phyloP scores from a whole-genome alignment of 192 early-diverging fungal genomes.

The Linnemannia exigua region DNA sequence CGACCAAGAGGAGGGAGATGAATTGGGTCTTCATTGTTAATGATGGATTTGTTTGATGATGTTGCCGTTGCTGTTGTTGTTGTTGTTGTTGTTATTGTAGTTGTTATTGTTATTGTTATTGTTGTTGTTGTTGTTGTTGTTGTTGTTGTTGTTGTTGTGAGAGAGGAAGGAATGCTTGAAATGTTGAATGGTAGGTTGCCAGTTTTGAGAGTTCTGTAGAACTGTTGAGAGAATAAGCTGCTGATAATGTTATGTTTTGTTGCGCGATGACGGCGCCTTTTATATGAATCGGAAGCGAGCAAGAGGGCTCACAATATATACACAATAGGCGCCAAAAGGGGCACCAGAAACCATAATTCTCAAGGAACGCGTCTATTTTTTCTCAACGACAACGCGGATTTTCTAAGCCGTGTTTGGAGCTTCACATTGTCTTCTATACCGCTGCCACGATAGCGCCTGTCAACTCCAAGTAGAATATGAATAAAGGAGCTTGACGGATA shows the following conservation, averaged over 20 bases:
- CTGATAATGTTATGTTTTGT: neutral
- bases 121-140: too few species aligned
- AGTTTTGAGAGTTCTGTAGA: neutral
- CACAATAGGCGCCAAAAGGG: neutral
- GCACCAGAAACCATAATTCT: neutral
- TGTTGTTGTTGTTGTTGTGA: neutral
- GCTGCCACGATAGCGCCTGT: neutral
- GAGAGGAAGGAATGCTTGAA: neutral
- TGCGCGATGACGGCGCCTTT: neutral
- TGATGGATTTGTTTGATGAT: neutral
- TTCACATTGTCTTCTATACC: neutral
- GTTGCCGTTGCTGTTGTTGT: too few species aligned
- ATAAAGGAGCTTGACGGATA: neutral
- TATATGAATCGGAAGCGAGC: neutral
- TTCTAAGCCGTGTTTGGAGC: neutral
- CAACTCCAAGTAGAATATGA: neutral
- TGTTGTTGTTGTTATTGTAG: too few species aligned
- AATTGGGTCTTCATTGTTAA: constrained; percentile 29
- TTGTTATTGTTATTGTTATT: too few species aligned
- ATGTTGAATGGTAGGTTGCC: neutral
- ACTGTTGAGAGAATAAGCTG: neutral
- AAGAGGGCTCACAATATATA: neutral
- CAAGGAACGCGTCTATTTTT: neutral
- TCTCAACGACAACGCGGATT: neutral
- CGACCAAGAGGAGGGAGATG: constrained; percentile 25